phyloP scores from a whole-genome alignment of 495 filamentous ascomycete genomes.

The Neurospora cerealis region DNA sequence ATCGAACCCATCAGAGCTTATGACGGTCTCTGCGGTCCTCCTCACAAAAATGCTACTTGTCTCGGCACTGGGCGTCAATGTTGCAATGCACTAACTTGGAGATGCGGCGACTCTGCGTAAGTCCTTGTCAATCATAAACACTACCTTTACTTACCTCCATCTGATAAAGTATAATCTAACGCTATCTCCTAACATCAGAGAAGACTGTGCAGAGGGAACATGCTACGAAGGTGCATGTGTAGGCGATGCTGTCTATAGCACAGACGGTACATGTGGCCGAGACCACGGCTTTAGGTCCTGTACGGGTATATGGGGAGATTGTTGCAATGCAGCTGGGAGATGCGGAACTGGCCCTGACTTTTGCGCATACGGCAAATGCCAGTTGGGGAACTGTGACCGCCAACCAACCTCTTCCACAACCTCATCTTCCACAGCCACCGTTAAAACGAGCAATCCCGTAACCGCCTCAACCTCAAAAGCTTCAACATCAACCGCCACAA shows the following conservation, averaged over 20 bases:
- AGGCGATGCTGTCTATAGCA: constrained; percentile 12
- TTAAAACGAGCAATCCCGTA: too few relatives aligned
- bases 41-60: constrained; percentile 23
- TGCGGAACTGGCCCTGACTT: constrained; percentile 13
- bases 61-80: constrained; percentile 12
- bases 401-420: background rate
- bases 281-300: constrained; percentile 10
- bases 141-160: too few relatives aligned
- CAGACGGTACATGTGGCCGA: constrained; percentile 19
- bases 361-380: background rate
- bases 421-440: too few relatives aligned
- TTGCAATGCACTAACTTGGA: constrained; percentile 19
- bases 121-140: background rate
- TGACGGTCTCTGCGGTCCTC: constrained; percentile 19
- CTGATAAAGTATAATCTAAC: background rate
- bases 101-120: constrained; percentile 17
- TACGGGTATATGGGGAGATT: constrained; percentile 21
- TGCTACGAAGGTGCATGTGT: constrained; percentile 21
- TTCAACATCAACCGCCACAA: too few relatives aligned
- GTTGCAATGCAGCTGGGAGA: constrained; percentile 16
- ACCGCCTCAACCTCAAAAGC: too few relatives aligned
- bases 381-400: background rate
- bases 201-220: constrained; percentile 21
- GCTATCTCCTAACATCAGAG: background rate
- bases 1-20: constrained; percentile 16